Evolutionary conservation across 1,284 basidiomycete genomes (phyloP).

Genomic region (Coriolopsis trogii): DNA sequence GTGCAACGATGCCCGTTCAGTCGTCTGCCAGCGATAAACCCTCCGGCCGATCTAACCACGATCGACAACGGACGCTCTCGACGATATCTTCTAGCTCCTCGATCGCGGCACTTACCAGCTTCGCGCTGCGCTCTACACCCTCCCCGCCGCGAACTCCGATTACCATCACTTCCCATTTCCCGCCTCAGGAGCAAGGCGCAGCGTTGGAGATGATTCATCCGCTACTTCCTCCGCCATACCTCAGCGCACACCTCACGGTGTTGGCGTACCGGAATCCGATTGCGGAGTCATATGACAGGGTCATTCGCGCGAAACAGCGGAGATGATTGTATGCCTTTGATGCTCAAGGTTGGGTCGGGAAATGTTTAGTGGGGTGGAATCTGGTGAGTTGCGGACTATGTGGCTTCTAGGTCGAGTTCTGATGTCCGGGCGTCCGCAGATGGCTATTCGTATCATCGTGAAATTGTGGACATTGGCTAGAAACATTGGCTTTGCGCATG

Average conservation of each 20-base stretch:
- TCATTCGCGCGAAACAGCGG: slow-evolving; percentile 55
- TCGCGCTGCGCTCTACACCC: slow-evolving; percentile 57
- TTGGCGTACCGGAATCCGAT: slow-evolving; percentile 64
- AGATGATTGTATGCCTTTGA: slow-evolving; percentile 10
- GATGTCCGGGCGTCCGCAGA: background rate
- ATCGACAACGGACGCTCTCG: slow-evolving; percentile 67
- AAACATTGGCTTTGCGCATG: slow-evolving; percentile 8
- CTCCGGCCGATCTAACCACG: slow-evolving; percentile 40
- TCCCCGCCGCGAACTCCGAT: slow-evolving; percentile 46
- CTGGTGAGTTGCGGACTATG: slow-evolving; percentile 8
- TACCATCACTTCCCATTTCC: slow-evolving; percentile 54
- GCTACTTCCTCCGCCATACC: slow-evolving; percentile 68
- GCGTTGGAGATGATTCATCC: slow-evolving; percentile 64
- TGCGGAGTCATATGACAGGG: slow-evolving; percentile 69
- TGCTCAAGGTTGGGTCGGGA: slow-evolving; percentile 1
- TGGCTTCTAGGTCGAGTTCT: slow-evolving; percentile 1
- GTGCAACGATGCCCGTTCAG: slow-evolving; percentile 58
- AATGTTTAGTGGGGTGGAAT: slow-evolving; percentile 3
- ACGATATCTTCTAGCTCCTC: slow-evolving; percentile 61
- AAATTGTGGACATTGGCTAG: background rate
- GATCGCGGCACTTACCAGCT: slow-evolving; percentile 66
- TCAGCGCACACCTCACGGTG: slow-evolving; percentile 68
- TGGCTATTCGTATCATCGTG: slow-evolving; percentile 1
- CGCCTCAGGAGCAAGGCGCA: slow-evolving; percentile 52
- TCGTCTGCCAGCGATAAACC: slow-evolving; percentile 36